phyloP scores from a whole-genome alignment of 176 grass and related monocot genomes.

The Avena atlantica region DNA sequence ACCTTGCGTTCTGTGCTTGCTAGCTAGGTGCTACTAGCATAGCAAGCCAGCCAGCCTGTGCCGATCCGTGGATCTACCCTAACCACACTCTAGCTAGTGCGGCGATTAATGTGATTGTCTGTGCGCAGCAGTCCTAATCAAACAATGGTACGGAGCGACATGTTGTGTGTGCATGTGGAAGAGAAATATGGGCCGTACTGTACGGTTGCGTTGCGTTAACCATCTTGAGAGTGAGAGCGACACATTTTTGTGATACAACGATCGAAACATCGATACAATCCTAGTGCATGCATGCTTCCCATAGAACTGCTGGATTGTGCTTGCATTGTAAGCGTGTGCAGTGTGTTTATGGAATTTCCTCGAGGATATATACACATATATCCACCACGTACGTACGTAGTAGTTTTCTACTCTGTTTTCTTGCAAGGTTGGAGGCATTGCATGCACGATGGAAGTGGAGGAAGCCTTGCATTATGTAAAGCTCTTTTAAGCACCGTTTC shows the following conservation, averaged over 20 bases:
- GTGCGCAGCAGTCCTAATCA: background rate
- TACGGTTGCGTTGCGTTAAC: background rate
- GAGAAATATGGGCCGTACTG: background rate
- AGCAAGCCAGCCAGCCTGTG: background rate
- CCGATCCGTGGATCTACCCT: background rate
- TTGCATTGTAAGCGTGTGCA: no score
- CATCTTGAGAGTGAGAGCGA: no score
- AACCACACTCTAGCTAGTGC: background rate
- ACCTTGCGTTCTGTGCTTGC: background rate
- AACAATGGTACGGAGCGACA: background rate
- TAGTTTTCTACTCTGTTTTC: background rate
- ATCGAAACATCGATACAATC: background rate
- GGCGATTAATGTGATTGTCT: background rate
- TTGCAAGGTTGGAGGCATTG: slow-evolving; percentile 1
- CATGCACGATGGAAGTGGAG: background rate
- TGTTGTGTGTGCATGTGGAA: background rate
- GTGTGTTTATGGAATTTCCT: background rate
- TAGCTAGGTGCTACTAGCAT: background rate
- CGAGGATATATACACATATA: background rate
- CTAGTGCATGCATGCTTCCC: background rate
- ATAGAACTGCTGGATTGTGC: background rate
- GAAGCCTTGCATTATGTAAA: background rate
- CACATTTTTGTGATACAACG: background rate
- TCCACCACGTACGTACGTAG: background rate
- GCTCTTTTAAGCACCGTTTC: background rate